These are phyloP conservation scores for Fusarium albidum DNA, from an alignment of 2,329 filamentous ascomycete genomes.

Conservation along the genomic window DNA sequence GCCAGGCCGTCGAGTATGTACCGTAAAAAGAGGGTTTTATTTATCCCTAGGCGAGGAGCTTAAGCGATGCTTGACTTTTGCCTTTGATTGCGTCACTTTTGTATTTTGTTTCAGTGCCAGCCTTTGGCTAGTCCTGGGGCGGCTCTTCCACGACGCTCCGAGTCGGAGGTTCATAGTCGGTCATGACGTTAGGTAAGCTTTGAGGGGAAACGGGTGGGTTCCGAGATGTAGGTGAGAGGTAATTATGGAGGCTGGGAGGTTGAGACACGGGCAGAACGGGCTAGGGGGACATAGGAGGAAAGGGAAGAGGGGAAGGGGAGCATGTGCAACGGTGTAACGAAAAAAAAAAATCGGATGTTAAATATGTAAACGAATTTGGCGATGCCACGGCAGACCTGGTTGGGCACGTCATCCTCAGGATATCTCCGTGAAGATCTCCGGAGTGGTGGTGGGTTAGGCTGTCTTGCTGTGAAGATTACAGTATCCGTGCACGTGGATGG, in stretches of 20 bases:
- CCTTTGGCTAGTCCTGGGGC: neutral
- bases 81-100: too few relatives aligned
- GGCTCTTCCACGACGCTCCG: neutral
- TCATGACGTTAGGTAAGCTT: conserved; percentile 5
- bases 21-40: too few relatives aligned
- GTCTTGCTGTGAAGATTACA: too few relatives aligned
- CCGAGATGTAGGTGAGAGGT: neutral
- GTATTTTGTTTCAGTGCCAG: too few relatives aligned
- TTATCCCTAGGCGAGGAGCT: too few relatives aligned
- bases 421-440: conserved; percentile 3
- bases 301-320: neutral
- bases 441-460: neutral
- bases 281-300: too few relatives aligned
- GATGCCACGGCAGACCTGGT: conserved; percentile 1
- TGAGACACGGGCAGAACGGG: neutral
- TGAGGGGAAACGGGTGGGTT: conserved; percentile 4
- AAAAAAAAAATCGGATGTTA: neutral
- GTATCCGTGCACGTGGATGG: conserved; percentile 9
- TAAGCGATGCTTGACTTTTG: too few relatives aligned
- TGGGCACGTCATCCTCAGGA: neutral
- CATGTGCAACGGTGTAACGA: too few relatives aligned
- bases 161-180: neutral
- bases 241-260: too few relatives aligned
- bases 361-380: neutral
- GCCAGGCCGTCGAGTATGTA: too few relatives aligned